phyloP scores from a whole-genome alignment of 1,284 basidiomycete genomes.

The Cryptococcus deneoformans region DNA sequence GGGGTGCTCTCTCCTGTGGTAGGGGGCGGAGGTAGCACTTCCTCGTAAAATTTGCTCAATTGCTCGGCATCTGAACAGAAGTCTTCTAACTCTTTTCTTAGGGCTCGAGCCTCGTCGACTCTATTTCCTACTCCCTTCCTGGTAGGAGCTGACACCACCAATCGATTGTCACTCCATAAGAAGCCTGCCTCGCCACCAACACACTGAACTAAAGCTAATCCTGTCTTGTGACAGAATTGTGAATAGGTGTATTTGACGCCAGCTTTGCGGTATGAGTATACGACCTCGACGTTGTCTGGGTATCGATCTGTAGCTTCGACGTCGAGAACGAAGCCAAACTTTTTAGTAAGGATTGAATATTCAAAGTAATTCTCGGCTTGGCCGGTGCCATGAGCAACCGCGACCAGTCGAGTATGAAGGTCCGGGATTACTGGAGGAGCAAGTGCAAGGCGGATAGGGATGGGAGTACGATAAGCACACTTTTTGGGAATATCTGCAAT shows the following conservation, averaged over 20 bases:
- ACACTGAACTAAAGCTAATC: slow-evolving; percentile 82
- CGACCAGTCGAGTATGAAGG: slow-evolving; percentile 62
- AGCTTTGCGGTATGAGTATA: slow-evolving; percentile 77
- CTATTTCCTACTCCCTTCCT: slow-evolving; percentile 19
- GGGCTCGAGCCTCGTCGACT: slow-evolving; percentile 38
- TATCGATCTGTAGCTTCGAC: slow-evolving; percentile 76
- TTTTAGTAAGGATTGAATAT: slow-evolving; percentile 66
- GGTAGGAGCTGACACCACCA: slow-evolving; percentile 51
- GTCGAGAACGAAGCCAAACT: slow-evolving; percentile 79
- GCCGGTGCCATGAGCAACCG: slow-evolving; percentile 51
- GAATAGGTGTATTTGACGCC: slow-evolving; percentile 67
- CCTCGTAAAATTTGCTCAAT: slow-evolving; percentile 67
- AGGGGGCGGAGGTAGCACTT: slow-evolving; percentile 56
- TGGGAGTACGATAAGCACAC: slow-evolving; percentile 86
- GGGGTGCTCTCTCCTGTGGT: slow-evolving; percentile 8
- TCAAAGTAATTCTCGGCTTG: slow-evolving; percentile 72
- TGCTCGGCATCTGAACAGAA: slow-evolving; percentile 64
- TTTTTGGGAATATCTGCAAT: slow-evolving; percentile 75
- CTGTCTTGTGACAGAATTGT: slow-evolving; percentile 84
- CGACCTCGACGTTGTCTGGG: slow-evolving; percentile 73
- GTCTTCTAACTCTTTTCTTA: slow-evolving; percentile 58
- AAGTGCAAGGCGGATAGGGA: slow-evolving; percentile 69
- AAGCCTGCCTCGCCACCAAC: slow-evolving; percentile 74
- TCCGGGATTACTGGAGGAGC: slow-evolving; percentile 69
- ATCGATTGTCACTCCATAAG: slow-evolving; percentile 79